These are phyloP conservation scores for Flaveria bidentis DNA, from an alignment of 129 eudicot species.

Conservation along the genomic window DNA sequence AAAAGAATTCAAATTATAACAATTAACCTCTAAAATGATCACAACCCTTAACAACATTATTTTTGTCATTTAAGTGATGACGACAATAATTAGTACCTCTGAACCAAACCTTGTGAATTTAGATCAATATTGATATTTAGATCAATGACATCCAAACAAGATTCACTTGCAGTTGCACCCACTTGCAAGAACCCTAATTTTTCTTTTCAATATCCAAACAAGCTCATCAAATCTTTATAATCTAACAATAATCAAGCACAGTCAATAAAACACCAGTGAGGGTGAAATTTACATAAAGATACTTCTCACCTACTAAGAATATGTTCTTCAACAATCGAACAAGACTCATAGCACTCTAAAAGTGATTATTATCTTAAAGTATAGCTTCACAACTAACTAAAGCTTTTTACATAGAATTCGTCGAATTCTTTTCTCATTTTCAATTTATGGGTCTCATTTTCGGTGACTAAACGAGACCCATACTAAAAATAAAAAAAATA, in stretches of 20 bases:
- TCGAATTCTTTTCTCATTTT: not conserved
- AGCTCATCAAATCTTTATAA: conserved; percentile 14
- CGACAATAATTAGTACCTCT: too few species aligned
- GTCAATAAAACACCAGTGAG: conserved; percentile 8
- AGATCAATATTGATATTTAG: too few species aligned
- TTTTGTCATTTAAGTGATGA: too few species aligned
- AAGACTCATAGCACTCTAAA: conserved; percentile 19
- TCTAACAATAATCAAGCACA: conserved; percentile 22
- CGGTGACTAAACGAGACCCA: not conserved
- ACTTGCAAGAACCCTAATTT: not conserved
- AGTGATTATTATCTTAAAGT: conserved; percentile 20
- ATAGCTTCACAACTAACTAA: conserved; percentile 2
- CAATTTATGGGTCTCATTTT: not conserved
- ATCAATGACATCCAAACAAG: too few species aligned
- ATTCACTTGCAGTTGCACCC: not conserved
- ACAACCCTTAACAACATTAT: too few species aligned
- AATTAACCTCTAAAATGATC: too few species aligned
- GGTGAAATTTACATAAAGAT: conserved; percentile 21
- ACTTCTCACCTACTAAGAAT: conserved; percentile 8
- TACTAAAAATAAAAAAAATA: not conserved
- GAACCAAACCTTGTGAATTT: too few species aligned
- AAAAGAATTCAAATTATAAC: too few species aligned
- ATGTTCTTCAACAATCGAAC: conserved; percentile 28
- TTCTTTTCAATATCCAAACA: conserved; percentile 11
- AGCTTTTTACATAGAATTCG: conserved; percentile 29